phyloP scores from a whole-genome alignment of 768 basidiomycete genomes.

The Rhodotorula babjevae region DNA sequence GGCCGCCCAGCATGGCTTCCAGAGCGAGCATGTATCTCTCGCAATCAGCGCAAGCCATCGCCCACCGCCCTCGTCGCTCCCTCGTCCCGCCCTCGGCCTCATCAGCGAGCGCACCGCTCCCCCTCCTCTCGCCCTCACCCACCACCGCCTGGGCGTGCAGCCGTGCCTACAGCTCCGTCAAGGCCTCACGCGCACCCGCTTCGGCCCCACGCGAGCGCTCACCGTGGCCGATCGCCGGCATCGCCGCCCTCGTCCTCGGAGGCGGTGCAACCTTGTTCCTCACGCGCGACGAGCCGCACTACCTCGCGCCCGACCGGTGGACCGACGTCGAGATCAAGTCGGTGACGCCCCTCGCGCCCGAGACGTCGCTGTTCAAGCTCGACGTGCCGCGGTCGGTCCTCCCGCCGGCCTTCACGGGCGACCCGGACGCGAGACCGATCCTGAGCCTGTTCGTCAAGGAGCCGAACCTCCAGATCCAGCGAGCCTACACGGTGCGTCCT shows the following conservation, averaged over 20 bases:
- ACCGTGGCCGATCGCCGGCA: neutral
- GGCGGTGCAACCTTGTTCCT: neutral
- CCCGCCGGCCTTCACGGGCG: constrained; percentile 5
- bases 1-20: no score
- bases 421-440: constrained; percentile 22
- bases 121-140: no score
- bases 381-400: constrained; percentile 27
- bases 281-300: neutral
- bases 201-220: neutral
- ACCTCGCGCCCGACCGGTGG: constrained; percentile 34
- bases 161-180: neutral
- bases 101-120: neutral
- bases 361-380: constrained; percentile 36
- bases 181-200: neutral
- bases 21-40: no score
- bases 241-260: neutral
- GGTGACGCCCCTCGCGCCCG: constrained; percentile 27
- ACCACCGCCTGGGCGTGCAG: neutral
- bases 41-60: no score
- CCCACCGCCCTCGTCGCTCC: no score
- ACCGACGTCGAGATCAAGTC: constrained; percentile 28
- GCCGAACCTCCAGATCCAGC: constrained; percentile 42
- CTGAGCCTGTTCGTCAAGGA: constrained; percentile 41
- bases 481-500: constrained; percentile 38
- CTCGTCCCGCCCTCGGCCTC: neutral